Base-by-base conservation (phyloP, 2,329 filamentous ascomycete species). In the Microcyclospora tardicrescens region DNA sequence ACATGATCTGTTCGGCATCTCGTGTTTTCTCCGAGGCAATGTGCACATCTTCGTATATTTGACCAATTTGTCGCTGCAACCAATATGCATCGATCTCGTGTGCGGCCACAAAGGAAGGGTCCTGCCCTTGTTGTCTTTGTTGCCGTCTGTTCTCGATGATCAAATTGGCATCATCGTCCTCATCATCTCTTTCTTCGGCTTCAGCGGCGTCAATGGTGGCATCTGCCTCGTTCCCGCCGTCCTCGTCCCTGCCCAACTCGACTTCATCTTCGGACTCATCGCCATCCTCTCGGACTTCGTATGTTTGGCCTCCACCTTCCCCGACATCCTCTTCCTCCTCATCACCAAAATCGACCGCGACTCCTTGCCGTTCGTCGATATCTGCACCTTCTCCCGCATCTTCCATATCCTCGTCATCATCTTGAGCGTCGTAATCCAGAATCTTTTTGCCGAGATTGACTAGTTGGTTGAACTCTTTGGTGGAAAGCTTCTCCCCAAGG, bases 361-460 rank as follows among this genome's bases (percentile, higher is more conserved):
- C 91, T 69, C 91, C 91, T 61, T 98, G 86, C 36, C 85, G 79
- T 53, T 95, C 87, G 54, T 95, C 91, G 36, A 95, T 75, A 58
- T 95, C 87, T 24, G 75, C 71, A 16, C 65, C 81, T 34, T 79
- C 83, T 13, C 68, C 75, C 15, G 68, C 72, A 19, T 76, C 72
- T 41, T 75, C 80, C 68, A 85, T 83, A 41, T 86, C 79, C 48
- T 94, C 89, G 46, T 96, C 87, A 27, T 95, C 91, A 48, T 96
- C 89, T 58, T 96, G 86, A 30, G 84, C 84, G 61, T 96, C 84
- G 61, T 96, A 98, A 60, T 98, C 91, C 36, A 91, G 98, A 46
- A 98, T 94, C 65, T 98, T 98, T 68, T 98, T 98, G 47, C 87
- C 85, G 33, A 98, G 67, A 57, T 95, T 98, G 39, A 96, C 79